These are phyloP conservation scores for Apocynum venetum DNA, from an alignment of 257 asterid species.

Conservation along the genomic window DNA sequence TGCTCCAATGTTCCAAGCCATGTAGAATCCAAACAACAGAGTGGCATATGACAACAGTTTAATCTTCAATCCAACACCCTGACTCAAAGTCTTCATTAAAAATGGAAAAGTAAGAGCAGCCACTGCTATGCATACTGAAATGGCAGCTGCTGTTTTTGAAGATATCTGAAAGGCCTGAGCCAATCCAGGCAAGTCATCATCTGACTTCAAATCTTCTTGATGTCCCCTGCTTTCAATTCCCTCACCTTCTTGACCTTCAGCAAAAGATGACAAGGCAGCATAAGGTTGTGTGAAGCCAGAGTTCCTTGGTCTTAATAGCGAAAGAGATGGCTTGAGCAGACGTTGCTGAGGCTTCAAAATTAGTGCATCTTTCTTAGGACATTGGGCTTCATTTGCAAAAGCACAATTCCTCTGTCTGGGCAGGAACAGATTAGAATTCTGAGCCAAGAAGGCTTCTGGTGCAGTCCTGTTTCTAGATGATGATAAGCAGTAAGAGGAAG, in stretches of 20 bases:
- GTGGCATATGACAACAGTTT: slow-evolving; percentile 58
- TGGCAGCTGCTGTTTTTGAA: slow-evolving; percentile 65
- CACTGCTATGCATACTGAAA: slow-evolving; percentile 65
- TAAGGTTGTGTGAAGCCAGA: slow-evolving; percentile 31
- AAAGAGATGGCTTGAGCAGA: slow-evolving; percentile 14
- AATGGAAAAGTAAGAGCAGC: slow-evolving; percentile 71
- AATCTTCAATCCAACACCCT: slow-evolving; percentile 49
- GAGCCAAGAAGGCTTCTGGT: slow-evolving; percentile 32
- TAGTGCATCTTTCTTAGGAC: slow-evolving; percentile 34
- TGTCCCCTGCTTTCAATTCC: slow-evolving; percentile 15
- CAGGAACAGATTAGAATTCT: slow-evolving; percentile 30
- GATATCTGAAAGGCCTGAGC: slow-evolving; percentile 78
- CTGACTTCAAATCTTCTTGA: slow-evolving; percentile 20
- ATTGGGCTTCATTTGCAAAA: slow-evolving; percentile 22
- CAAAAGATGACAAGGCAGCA: slow-evolving; percentile 67
- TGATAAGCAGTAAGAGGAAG: slow-evolving; percentile 53
- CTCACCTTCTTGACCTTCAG: slow-evolving; percentile 39
- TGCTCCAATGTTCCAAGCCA: slow-evolving; percentile 99
- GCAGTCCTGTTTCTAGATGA: slow-evolving; percentile 41
- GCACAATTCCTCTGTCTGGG: slow-evolving; percentile 29
- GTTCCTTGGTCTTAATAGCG: slow-evolving; percentile 25
- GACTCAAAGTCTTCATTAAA: slow-evolving; percentile 65
- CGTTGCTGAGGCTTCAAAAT: slow-evolving; percentile 32
- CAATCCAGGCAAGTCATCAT: slow-evolving; percentile 54
- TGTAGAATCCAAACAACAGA: slow-evolving; percentile 78